Conservation (phyloP, 169 alveolate species). For the Sarcocystis neurona region DNA sequence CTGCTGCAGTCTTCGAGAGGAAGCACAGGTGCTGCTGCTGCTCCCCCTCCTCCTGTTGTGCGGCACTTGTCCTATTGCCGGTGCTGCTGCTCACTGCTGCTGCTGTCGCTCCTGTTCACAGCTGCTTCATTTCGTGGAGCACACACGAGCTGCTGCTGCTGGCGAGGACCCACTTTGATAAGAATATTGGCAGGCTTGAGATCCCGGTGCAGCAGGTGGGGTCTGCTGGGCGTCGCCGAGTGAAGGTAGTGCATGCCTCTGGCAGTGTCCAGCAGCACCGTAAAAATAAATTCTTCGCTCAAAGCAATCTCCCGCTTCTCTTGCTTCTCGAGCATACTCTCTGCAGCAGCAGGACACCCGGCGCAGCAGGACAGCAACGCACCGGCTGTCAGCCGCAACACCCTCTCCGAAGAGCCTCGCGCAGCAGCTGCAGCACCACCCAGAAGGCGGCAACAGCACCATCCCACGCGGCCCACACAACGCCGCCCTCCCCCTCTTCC, state of each 20-base stretch:
- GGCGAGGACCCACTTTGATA: constrained; percentile 24
- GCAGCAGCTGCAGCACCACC: not conserved
- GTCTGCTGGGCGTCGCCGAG: constrained; percentile 34
- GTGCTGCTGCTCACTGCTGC: no score
- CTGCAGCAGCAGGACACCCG: not conserved
- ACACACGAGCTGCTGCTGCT: no score
- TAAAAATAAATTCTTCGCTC: constrained; percentile 4
- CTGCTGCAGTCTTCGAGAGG: no score
- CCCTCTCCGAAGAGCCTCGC: no score
- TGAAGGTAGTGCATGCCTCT: constrained; percentile 62
- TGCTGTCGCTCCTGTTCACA: no score
- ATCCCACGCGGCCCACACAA: not conserved
- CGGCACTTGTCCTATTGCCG: no score
- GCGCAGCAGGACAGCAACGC: no score
- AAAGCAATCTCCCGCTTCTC: not conserved
- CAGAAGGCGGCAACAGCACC: not conserved
- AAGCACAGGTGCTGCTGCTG: no score
- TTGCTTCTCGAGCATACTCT: constrained; percentile 23
- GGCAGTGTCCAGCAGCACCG: constrained; percentile 41
- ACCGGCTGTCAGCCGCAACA: no score
- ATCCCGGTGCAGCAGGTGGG: constrained; percentile 65
- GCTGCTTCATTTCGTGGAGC: no score
- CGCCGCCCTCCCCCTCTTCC: no score
- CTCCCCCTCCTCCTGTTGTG: no score
- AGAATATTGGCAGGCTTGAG: constrained; percentile 67